Evolutionary conservation across 2,329 filamentous ascomycete species (phyloP).

Genomic region (Coniochaeta sp.): DNA sequence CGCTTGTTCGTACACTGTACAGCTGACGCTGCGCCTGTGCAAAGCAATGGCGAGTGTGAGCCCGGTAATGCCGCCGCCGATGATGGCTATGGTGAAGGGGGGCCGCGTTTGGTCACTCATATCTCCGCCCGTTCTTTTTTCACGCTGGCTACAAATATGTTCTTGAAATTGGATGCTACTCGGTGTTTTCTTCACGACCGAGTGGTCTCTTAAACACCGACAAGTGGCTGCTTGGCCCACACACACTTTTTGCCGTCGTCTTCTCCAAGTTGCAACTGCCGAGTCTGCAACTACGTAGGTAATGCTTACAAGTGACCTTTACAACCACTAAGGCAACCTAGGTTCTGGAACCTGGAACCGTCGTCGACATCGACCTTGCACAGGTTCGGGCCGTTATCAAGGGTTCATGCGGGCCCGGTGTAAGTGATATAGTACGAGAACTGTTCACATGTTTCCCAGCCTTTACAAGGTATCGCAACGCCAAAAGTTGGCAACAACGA

Average conservation of each 20-base stretch:
- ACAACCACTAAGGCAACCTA: neutral
- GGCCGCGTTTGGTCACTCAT: neutral
- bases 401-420: too few relatives aligned
- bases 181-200: neutral
- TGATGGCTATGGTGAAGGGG: slow-evolving; percentile 20
- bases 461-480: too few relatives aligned
- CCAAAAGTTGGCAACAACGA: too few relatives aligned
- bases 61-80: slow-evolving; percentile 33
- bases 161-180: too few relatives aligned
- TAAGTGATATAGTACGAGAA: too few relatives aligned
- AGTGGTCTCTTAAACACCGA: neutral
- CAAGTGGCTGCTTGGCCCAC: neutral
- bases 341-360: neutral
- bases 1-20: slow-evolving; percentile 27
- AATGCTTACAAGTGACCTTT: neutral
- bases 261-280: neutral
- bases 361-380: too few relatives aligned
- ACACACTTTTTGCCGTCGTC: neutral
- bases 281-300: neutral
- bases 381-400: too few relatives aligned
- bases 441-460: too few relatives aligned
- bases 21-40: slow-evolving; percentile 17
- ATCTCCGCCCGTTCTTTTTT: neutral
- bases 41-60: slow-evolving; percentile 25
- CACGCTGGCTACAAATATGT: too few relatives aligned